These are phyloP conservation scores for Sphenostylis stenocarpa DNA, from an alignment of 306 rosid species.

Conservation along the genomic window DNA sequence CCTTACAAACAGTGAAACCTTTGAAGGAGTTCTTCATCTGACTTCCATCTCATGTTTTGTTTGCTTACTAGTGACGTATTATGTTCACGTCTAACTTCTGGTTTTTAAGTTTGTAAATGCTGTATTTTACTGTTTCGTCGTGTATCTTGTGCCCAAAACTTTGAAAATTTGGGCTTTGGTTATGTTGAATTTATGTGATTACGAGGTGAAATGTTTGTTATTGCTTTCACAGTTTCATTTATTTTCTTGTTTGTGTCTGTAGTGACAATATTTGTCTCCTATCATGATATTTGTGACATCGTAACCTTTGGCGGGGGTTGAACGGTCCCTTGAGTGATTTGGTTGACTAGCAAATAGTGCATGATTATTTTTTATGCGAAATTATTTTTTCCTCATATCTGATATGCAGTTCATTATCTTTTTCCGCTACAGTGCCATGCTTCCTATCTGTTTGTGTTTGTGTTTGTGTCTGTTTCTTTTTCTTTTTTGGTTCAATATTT, in stretches of 20 bases:
- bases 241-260: not conserved
- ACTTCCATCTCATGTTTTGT: constrained; percentile 14
- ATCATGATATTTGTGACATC: not conserved
- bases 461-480: not conserved
- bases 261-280: constrained; percentile 17
- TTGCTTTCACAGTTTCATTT: constrained; percentile 10
- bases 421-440: not conserved
- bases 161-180: not conserved
- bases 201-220: not conserved
- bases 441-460: not conserved
- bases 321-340: not conserved
- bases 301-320: not conserved
- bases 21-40: not conserved
- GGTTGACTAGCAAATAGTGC: not conserved
- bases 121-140: not conserved
- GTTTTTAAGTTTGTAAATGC: not conserved
- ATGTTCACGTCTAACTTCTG: not conserved
- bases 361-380: not conserved
- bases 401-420: constrained; percentile 12
- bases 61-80: not conserved
- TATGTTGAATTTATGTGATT: constrained; percentile 4
- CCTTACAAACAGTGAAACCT: not conserved
- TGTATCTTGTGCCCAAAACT: not conserved
- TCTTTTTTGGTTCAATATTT: constrained; percentile 5
- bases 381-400: constrained; percentile 8